Evolutionary conservation across 331 rosid species (phyloP).

Genomic region (Cydonia oblonga): DNA sequence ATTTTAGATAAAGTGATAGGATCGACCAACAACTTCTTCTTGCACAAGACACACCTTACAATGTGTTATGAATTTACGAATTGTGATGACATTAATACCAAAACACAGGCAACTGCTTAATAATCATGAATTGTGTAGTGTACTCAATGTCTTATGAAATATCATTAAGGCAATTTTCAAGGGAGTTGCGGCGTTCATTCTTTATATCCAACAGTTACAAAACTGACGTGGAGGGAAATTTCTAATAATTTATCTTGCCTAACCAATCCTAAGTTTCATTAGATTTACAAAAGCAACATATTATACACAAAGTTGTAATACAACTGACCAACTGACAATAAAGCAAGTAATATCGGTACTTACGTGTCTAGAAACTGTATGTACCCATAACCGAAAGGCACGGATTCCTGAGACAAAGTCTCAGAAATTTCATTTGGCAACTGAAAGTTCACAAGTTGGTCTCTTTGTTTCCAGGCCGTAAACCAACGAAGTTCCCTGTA

Average conservation of each 20-base stretch:
- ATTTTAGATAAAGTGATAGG: neutral
- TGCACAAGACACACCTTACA: neutral
- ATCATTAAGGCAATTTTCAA: neutral
- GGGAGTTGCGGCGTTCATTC: neutral
- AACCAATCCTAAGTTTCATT: neutral
- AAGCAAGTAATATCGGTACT: constrained; percentile 14
- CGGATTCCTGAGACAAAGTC: constrained; percentile 53
- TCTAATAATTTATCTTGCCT: neutral
- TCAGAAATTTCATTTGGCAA: constrained; percentile 53
- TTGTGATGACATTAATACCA: neutral
- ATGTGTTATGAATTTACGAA: neutral
- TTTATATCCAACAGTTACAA: neutral
- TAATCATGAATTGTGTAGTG: neutral
- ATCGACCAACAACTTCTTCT: neutral
- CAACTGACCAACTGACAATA: neutral
- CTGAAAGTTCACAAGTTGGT: constrained; percentile 61
- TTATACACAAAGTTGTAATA: neutral
- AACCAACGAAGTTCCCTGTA: constrained; percentile 96
- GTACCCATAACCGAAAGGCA: constrained; percentile 86
- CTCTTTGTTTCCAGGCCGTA: constrained; percentile 77
- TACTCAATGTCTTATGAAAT: neutral
- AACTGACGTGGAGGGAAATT: neutral
- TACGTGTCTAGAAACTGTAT: constrained; percentile 83
- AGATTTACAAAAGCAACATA: neutral
- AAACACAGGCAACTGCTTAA: neutral